These are phyloP conservation scores for Brassica juncea DNA, from an alignment of 345 rosid genomes.

Conservation along the genomic window DNA sequence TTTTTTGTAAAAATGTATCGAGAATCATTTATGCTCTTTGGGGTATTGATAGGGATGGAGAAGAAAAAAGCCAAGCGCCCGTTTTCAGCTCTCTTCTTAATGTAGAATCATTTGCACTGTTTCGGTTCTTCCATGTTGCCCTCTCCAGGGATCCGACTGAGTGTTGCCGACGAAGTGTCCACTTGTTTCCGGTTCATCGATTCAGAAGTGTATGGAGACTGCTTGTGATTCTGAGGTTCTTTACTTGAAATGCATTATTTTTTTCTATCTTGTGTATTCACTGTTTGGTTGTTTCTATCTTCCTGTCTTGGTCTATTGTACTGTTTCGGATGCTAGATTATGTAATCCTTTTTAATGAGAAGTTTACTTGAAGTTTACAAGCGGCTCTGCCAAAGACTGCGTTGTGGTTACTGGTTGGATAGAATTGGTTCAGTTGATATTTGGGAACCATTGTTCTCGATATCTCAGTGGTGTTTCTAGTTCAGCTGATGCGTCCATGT, in stretches of 20 bases:
- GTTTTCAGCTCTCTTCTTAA: slow-evolving; percentile 77
- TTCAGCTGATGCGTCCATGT: not conserved
- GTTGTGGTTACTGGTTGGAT: not conserved
- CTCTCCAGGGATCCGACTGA: slow-evolving; percentile 5
- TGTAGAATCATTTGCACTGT: slow-evolving; percentile 1
- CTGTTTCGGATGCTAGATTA: slow-evolving; percentile 13
- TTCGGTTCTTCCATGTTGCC: not conserved
- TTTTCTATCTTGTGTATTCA: not conserved
- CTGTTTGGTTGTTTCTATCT: slow-evolving; percentile 31
- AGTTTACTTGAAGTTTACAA: slow-evolving; percentile 13
- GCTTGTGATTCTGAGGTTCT: slow-evolving; percentile 21
- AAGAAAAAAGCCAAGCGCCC: slow-evolving; percentile 79
- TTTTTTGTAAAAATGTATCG: slow-evolving; percentile 2
- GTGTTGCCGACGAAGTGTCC: slow-evolving; percentile 17
- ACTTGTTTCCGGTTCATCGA: slow-evolving; percentile 13
- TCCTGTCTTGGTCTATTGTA: slow-evolving; percentile 17
- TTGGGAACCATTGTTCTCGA: not conserved
- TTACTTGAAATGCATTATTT: not conserved
- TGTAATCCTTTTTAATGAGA: slow-evolving; percentile 27
- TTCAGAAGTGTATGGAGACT: slow-evolving; percentile 9
- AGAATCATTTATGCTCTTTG: slow-evolving; percentile 8
- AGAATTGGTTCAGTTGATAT: not conserved
- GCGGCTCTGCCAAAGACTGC: not conserved
- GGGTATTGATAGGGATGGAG: slow-evolving; percentile 79
- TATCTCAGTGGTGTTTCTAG: not conserved